Base-by-base conservation (phyloP, 2,329 filamentous ascomycete genomes). In the Verticillium tricorpus region DNA sequence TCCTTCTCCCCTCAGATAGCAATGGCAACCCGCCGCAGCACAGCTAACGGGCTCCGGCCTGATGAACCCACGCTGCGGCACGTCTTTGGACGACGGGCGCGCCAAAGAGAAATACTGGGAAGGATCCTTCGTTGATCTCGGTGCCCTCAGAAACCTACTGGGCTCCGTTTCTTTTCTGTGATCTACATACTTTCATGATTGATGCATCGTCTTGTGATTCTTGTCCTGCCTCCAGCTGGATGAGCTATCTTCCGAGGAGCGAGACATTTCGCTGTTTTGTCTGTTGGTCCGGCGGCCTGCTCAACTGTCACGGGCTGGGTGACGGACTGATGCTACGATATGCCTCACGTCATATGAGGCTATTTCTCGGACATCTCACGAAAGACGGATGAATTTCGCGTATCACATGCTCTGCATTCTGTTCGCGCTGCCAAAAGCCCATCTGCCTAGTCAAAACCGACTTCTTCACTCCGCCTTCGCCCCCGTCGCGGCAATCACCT, bases 81-180 rank as follows among this genome's bases (percentile, higher is more conserved):
- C 63, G 57, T 62, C 63, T 56, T 66, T 63, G 64, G 64, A 62
- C 56, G 65, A n/a, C 17, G 64, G 37, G 60, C 54, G 56, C 63
- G 63, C 50, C 62, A 60, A 59, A 66, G 64, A 66, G 56, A 66
- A 66, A 61, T 60, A 61, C 61, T 59, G 61, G 64, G 63, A 62
- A 57, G 63, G 64, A 66, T 66, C 64, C 64, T 66, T 66, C 64
- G 64, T 66, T 66, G 63, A 66, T 66, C 64, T 66, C 64, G 64
- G 62, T 55, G 61, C 63, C 64, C 60, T 60, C 59, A 58, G 58
- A 34, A 55, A 40, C 58, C 64, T 54, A 65, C 64, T 61, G 59
- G 63, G 63, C 61, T 37, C 63, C 64, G 64, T 66, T 66, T 66
- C 64, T 65, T 66, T 66, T 63, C 58, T 65, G 64, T 59, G 62